Base-by-base conservation (phyloP, 2,329 filamentous ascomycete species). In the Madurella mycetomatis region DNA sequence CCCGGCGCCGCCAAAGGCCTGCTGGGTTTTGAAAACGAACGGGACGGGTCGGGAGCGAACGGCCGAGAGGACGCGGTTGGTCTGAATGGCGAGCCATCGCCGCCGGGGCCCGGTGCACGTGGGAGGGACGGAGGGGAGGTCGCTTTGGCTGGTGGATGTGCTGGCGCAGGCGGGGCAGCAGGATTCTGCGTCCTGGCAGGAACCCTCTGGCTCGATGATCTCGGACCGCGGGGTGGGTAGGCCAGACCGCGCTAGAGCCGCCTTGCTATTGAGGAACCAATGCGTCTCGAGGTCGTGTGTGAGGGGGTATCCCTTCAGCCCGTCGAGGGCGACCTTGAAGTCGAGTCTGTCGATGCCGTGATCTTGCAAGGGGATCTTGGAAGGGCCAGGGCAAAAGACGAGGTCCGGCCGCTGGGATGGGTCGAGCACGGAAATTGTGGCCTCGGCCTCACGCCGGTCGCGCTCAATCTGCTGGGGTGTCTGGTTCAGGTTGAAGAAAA, bases 1-100 rank as follows among this genome's bases (percentile, higher is more conserved):
- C 2, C 70, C 70, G 2, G 69, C 70, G 4, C 69, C 69, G 3
- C 68, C 69, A 53, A 70, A 70, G 0, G 67, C 69, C 47, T 71
- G 69, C 47, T 72, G 70, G 39, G 65, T 70, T 56, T 72, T 72
- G 31, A 72, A 54, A 1, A 72, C 69, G n/a, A 72, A 72, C 0
- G 69, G 70, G 1, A 70, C 47, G 0, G 56, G 53, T 4, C 65
- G 61, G 15, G 42, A 30, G 16, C 53, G 51, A 13, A 72, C 51
- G 15, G 60, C 59, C 1, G 55, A 49, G 5, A 67, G 57, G n/a
- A 71, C 56, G 25, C 54, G 52, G 12, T 44, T 37, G 40, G 60
- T 66, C 47, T 72, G 64, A 52, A 59, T 54, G 5, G 55, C 41
- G 0, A 71, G 49, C 70, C 70, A 73, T 3, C 46, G 44, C 0